Percentiles rank a stretch among this genome's conserved stretches.
Evolutionary conservation across 2,329 filamentous ascomycete species (phyloP).

Genomic region (Claviceps sp.): DNA sequence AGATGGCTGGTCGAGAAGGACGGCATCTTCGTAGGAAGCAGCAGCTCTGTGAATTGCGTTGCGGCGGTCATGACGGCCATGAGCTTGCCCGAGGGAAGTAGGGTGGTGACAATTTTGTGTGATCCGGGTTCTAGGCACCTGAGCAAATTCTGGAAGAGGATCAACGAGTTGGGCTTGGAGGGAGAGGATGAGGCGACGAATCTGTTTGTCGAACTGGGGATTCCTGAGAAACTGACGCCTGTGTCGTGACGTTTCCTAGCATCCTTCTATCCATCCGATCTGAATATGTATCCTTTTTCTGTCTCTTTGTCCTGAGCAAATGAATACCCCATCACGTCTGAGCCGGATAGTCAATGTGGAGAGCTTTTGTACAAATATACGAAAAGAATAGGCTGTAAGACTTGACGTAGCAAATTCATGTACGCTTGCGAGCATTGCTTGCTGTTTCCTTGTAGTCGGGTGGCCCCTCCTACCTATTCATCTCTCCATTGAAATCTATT

Average conservation of each 20-base stretch:
- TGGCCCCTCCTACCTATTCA: background rate
- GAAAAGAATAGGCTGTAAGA: no score
- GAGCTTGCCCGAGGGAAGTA: slow-evolving; percentile 45
- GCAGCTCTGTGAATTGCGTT: slow-evolving; percentile 91
- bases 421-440: background rate
- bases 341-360: no score
- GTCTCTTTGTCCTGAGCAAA: no score
- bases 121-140: slow-evolving; percentile 73
- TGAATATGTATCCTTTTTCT: no score
- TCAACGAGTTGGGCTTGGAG: slow-evolving; percentile 55
- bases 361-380: no score
- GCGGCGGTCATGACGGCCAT: slow-evolving; percentile 59
- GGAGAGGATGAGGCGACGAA: slow-evolving; percentile 34
- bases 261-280: no score
- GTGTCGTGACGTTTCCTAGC: background rate
- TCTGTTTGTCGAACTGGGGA: slow-evolving; percentile 36
- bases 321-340: no score
- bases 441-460: background rate
- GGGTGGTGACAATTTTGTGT: slow-evolving; percentile 72
- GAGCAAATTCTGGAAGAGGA: slow-evolving; percentile 72
- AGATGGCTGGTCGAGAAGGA: slow-evolving; percentile 91
- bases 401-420: no score
- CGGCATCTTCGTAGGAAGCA: slow-evolving; percentile 87
- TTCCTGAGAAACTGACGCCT: slow-evolving; percentile 15
- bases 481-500: no score